These are phyloP conservation scores for Schizothecium vesticola DNA, from an alignment of 495 filamentous ascomycete species.

Conservation along the genomic window DNA sequence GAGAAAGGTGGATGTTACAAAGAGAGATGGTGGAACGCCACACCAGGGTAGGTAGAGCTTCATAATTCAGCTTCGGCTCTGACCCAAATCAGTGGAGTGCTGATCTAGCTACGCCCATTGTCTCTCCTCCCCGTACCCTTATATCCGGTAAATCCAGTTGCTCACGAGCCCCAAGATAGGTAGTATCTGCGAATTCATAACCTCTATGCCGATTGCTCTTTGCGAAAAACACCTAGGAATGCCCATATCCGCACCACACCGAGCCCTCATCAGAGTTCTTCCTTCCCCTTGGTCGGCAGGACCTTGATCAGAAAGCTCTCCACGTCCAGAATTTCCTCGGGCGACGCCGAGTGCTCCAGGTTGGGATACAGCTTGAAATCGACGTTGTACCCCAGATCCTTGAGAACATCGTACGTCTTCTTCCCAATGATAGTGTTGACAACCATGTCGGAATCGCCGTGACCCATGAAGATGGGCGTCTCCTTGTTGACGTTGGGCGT, in stretches of 20 bases:
- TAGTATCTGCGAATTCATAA: background rate
- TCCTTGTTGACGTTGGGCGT: conserved; percentile 64
- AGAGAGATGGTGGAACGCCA: background rate
- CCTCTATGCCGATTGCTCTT: background rate
- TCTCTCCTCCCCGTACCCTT: background rate
- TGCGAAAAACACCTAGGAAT: background rate
- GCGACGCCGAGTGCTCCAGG: conserved; percentile 71
- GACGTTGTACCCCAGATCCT: conserved; percentile 62
- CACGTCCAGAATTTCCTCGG: conserved; percentile 75
- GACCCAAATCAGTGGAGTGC: background rate
- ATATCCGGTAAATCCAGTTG: background rate
- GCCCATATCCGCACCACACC: background rate
- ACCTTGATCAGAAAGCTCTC: conserved; percentile 65
- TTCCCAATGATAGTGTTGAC: conserved; percentile 65
- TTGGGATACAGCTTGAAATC: conserved; percentile 68
- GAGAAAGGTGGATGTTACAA: background rate
- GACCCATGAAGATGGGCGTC: conserved; percentile 83
- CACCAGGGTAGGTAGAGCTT: background rate
- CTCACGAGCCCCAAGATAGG: background rate
- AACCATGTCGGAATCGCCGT: conserved; percentile 68
- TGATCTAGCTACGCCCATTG: background rate
- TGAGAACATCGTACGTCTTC: conserved; percentile 56
- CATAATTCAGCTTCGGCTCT: background rate
- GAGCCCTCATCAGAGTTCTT: conserved; percentile 17
- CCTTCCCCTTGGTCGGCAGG: conserved; percentile 47